Base-by-base conservation (phyloP, 257 asterid genomes). In the Gynochthodes officinalis region DNA sequence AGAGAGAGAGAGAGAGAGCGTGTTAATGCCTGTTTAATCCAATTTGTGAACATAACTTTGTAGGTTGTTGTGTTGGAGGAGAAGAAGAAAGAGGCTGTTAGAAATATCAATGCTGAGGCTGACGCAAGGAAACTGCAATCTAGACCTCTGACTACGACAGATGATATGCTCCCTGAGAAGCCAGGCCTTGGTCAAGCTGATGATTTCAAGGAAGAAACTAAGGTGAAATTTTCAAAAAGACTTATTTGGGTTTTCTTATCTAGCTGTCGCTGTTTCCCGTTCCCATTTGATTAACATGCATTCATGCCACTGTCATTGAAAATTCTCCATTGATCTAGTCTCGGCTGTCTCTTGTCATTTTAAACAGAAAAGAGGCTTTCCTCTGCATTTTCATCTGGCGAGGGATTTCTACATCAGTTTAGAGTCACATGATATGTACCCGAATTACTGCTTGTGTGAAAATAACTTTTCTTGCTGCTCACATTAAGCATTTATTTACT, bases 51-150 rank as follows among this genome's bases (percentile, higher is more conserved):
- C 48, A 18, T 69, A 59, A 67, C 18, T 27, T n/a, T 68, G 78
- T 82, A 91, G 97, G 76, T 89, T 73, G 90, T 82, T 75, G 89
- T 82, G 62, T 83, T 89, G 27, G 89, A 85, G 70, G 88, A 82
- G 79, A 83, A 87, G 67, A 84, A 80, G 25, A 60, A 50, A 73
- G 88, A 80, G 65, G 78, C 79, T 60, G 52, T 11, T 2, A 81
- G 77, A 67, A 76, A 76, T 54, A 78, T 32, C 13, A 64, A 55
- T 2, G 66, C 68, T 15, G 84, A 80, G 80, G 85, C 79, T 63
- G 19, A 73, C 63, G 67, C 72, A 64, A 71, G 61, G 65, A 64
- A 25, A 10, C 62, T 50, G 63, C 79, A 74, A 27, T 32, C 82
- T 37, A 72, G 54, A 54, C 65, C 69, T 46, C 62, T 76, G 72